Base-by-base conservation (phyloP, 768 basidiomycete genomes). In the Phanerochaete carnosa region DNA sequence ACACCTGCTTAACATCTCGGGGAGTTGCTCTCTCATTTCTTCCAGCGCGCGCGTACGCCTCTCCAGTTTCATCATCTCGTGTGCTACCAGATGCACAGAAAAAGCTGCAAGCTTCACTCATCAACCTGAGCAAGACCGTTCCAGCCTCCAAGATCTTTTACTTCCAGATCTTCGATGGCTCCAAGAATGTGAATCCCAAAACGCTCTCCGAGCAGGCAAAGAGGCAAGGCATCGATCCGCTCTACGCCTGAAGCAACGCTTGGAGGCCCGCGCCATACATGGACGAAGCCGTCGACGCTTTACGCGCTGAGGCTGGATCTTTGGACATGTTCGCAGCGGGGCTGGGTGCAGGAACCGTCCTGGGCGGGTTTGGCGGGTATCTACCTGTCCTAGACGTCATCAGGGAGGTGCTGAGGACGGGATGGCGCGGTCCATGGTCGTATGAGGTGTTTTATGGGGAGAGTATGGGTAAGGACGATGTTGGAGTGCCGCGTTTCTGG, bases 81-180 rank as follows among this genome's bases (percentile, higher is more conserved):
- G 51, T 64, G 26, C 57, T 65, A 2, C 60, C 63, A 15, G 12
- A 64, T 33, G 66, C 69, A 29, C 29, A 50, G 25, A 8, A 47
- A 16, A 54, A 58, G 23, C 67, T 72, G 19, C 26, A 59, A 2
- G 43, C 61, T 6, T 72, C 73, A 1, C 55, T 72, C 8, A 35
- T 56, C 12, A 58, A 65, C 1, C 69, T 72, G 43, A 57, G 64
- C 8, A 39, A 45, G n/a, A 66, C 67, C 0, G 26, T 69, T 25
- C 60, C 67, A 2, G 59, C 65, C 1, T 54, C 58, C 43, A 69
- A 71, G 65, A 73, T 72, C 32, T 74, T 70, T 62, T 74, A 70
- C 61, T 59, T 74, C 26, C 73, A 72, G 52, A 70, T 74, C 25
- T 73, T 70, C 15, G 72, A 74, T 45, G 73, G 68, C 30, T 65